These are phyloP conservation scores for Drechslerella stenobrocha DNA, from an alignment of 2,329 filamentous ascomycete genomes.

Conservation along the genomic window DNA sequence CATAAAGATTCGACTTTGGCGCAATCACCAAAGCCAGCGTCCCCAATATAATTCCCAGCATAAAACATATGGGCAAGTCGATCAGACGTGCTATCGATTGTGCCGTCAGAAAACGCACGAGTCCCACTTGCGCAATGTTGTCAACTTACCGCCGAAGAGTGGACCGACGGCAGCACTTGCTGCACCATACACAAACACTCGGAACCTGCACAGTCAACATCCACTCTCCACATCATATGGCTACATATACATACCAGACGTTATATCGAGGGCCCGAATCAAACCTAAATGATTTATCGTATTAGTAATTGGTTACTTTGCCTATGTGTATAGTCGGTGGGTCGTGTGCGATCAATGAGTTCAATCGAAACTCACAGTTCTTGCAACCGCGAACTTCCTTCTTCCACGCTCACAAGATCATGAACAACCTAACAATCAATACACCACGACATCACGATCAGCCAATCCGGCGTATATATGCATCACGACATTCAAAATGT, in stretches of 20 bases:
- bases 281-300: constrained; percentile 16
- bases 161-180: constrained; percentile 76
- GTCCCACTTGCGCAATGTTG: not conserved
- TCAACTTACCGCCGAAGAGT: constrained; percentile 66
- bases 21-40: constrained; percentile 73
- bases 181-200: constrained; percentile 72
- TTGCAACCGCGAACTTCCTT: constrained; percentile 67
- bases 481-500: not conserved
- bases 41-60: constrained; percentile 74
- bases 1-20: constrained; percentile 72
- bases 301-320: not conserved
- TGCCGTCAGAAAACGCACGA: not conserved
- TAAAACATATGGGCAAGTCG: constrained; percentile 75
- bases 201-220: too few relatives aligned
- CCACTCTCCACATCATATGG: not conserved
- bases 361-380: constrained; percentile 52
- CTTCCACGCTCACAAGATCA: constrained; percentile 72
- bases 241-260: constrained; percentile 24
- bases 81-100: constrained; percentile 66
- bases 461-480: too few relatives aligned
- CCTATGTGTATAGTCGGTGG: too few relatives aligned
- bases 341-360: too few relatives aligned
- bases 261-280: constrained; percentile 24
- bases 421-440: constrained; percentile 68
- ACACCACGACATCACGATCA: too few relatives aligned